A percentile compares a stretch with the other conserved stretches of the same genome.
Conservation (phyloP, 2,329 filamentous ascomycete genomes). For the Pseudonectria foliicola region DNA sequence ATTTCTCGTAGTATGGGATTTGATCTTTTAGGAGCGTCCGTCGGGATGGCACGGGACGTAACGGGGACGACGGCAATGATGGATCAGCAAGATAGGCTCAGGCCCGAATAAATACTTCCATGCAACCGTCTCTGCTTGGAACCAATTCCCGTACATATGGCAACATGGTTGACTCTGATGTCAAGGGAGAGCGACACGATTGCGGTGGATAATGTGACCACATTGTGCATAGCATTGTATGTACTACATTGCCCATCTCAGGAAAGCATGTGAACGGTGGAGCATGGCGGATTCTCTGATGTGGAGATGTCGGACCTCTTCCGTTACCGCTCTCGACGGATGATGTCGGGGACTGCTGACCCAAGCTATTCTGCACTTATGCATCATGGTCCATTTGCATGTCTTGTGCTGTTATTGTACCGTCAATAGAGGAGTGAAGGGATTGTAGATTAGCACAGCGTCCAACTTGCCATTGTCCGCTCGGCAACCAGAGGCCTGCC, state of each 20-base stretch:
- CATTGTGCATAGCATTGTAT: constrained; percentile 4
- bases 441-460: too few species aligned
- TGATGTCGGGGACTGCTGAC: too few species aligned
- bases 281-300: constrained; percentile 2
- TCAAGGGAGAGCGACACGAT: constrained; percentile 3
- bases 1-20: constrained; percentile 71
- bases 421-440: too few species aligned
- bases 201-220: constrained; percentile 2
- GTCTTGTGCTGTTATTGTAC: too few species aligned
- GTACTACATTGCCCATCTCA: constrained; percentile 1
- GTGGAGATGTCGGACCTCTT: neutral
- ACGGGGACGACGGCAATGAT: too few species aligned
- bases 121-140: neutral
- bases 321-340: too few species aligned
- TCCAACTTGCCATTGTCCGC: too few species aligned
- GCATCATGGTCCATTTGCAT: too few species aligned
- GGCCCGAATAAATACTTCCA: neutral
- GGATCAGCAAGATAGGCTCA: constrained; percentile 1
- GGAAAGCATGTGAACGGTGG: constrained; percentile 5
- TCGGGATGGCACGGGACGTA: neutral
- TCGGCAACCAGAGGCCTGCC: too few species aligned
- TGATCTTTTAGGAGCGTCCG: constrained; percentile 41
- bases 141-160: neutral
- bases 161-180: neutral
- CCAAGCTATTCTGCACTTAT: too few species aligned